Evolutionary conservation across 257 asterid species (phyloP).

Genomic region (Buddleja alternifolia): DNA sequence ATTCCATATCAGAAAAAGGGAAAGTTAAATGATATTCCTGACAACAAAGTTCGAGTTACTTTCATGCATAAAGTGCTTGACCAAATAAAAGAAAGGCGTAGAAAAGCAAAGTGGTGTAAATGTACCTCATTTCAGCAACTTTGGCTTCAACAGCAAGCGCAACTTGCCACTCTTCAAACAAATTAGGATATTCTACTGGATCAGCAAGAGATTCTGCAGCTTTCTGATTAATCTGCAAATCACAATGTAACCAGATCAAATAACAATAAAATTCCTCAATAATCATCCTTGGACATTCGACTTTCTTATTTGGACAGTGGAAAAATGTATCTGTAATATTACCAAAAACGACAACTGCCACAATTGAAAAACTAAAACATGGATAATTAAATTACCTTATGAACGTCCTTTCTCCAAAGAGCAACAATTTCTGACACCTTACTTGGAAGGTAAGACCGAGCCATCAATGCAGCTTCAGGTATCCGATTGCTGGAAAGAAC

Average conservation of each 20-base stretch:
- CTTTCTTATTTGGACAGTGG: slow-evolving; percentile 17
- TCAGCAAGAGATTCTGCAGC: slow-evolving; percentile 99
- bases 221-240: slow-evolving; percentile 82
- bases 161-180: slow-evolving; percentile 98
- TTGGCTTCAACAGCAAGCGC: slow-evolving; percentile 90
- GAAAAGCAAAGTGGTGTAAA: slow-evolving; percentile 25
- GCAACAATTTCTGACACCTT: slow-evolving; percentile 93
- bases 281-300: slow-evolving; percentile 1
- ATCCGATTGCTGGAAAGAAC: slow-evolving; percentile 83
- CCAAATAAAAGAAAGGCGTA: slow-evolving; percentile 14
- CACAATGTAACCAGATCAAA: slow-evolving; percentile 22
- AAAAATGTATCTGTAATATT: slow-evolving; percentile 15
- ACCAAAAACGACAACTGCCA: slow-evolving; percentile 17
- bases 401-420: slow-evolving; percentile 94
- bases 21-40: slow-evolving; percentile 7
- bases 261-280: slow-evolving; percentile 4
- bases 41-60: background rate
- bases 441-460: slow-evolving; percentile 98
- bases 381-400: slow-evolving; percentile 55
- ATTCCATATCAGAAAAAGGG: slow-evolving; percentile 18
- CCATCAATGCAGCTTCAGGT: slow-evolving; percentile 99
- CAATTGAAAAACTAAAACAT: background rate
- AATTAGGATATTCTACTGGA: slow-evolving; percentile 95
- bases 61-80: slow-evolving; percentile 17
- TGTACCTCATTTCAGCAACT: slow-evolving; percentile 65